These are phyloP conservation scores for Geranium incanum DNA, from an alignment of 441 rosid genomes.

Conservation along the genomic window DNA sequence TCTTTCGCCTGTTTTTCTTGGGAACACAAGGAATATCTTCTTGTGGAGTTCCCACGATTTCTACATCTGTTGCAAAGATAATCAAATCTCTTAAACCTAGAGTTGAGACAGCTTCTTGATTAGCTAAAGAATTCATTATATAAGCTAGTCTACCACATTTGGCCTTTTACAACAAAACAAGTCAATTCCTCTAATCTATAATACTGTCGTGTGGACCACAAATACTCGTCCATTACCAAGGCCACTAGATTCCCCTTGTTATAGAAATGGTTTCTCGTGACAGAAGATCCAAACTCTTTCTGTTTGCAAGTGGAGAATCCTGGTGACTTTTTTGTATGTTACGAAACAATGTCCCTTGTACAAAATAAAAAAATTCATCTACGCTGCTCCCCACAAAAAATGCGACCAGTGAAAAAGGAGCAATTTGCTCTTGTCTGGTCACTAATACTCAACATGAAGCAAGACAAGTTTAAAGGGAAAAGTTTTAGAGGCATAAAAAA, in stretches of 20 bases:
- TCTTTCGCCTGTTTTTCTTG: not conserved
- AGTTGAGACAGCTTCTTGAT: too few species aligned
- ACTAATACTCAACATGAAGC: not conserved
- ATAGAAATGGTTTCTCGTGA: constrained; percentile 2
- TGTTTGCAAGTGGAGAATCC: not conserved
- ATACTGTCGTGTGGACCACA: not conserved
- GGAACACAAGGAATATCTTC: not conserved
- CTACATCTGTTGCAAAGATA: not conserved
- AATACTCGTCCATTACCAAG: not conserved
- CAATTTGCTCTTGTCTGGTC: not conserved
- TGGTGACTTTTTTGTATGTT: not conserved
- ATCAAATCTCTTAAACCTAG: not conserved
- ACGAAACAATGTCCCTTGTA: not conserved
- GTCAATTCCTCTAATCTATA: not conserved
- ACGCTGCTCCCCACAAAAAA: not conserved
- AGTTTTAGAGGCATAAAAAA: not conserved
- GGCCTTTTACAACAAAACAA: not conserved
- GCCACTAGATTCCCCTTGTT: constrained; percentile 5
- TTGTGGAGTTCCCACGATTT: not conserved
- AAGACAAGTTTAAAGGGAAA: not conserved
- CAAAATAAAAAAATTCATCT: not conserved
- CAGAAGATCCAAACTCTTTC: not conserved
- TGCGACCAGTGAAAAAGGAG: not conserved
- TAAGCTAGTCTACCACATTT: too few species aligned
- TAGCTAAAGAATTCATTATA: too few species aligned